These are phyloP conservation scores for Hymenoscyphus fructigenus DNA, from an alignment of 2,329 filamentous ascomycete species.

Conservation along the genomic window DNA sequence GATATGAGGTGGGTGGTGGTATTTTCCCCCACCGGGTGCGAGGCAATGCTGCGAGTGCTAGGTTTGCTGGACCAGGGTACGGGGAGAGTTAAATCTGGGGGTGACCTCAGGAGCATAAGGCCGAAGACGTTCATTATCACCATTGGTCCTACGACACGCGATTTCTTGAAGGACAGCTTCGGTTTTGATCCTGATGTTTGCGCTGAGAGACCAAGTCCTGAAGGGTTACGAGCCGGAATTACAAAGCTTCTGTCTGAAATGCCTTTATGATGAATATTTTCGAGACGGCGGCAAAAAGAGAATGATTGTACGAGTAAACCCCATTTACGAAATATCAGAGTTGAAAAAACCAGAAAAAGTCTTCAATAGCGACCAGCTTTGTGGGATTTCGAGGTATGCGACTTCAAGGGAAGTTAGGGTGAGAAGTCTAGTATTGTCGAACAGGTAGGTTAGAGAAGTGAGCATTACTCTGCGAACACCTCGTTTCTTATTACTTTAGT, in stretches of 20 bases:
- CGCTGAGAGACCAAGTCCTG: slow-evolving; percentile 76
- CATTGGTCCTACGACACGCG: slow-evolving; percentile 89
- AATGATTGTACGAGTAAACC: too few species aligned
- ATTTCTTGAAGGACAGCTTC: slow-evolving; percentile 66
- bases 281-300: too few species aligned
- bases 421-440: too few species aligned
- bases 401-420: neutral
- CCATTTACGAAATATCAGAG: too few species aligned
- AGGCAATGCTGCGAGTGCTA: slow-evolving; percentile 56
- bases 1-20: slow-evolving; percentile 70
- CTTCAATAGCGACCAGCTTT: too few species aligned
- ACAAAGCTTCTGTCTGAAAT: slow-evolving; percentile 23
- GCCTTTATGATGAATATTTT: neutral
- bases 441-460: neutral
- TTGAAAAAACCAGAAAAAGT: too few species aligned
- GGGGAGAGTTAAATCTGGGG: slow-evolving; percentile 42
- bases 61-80: slow-evolving; percentile 50
- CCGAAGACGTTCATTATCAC: slow-evolving; percentile 68
- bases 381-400: too few species aligned
- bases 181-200: slow-evolving; percentile 74
- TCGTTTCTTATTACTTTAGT: too few species aligned
- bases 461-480: too few species aligned
- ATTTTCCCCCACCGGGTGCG: slow-evolving; percentile 66
- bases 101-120: slow-evolving; percentile 29
- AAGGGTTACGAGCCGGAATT: slow-evolving; percentile 74